phyloP scores from a whole-genome alignment of 139 green algal species.

The Chlamydomonas eustigma region DNA sequence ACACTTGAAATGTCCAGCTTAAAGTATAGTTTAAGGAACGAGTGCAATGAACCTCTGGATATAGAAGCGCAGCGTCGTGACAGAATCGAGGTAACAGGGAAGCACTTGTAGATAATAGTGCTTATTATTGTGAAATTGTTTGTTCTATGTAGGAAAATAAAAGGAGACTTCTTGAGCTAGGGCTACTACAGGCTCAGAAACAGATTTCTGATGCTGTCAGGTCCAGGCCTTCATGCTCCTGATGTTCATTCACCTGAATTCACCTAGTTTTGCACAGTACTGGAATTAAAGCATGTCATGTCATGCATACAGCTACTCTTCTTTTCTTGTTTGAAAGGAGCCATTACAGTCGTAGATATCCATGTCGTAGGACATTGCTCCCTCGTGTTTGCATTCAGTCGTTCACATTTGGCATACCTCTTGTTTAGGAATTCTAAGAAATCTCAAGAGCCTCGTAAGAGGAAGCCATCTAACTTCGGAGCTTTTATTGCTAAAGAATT shows the following conservation, averaged over 20 bases:
- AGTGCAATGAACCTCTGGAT: too few relatives aligned
- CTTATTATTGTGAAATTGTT: background rate
- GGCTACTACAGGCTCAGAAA: background rate
- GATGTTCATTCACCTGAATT: background rate
- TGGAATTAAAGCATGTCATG: background rate
- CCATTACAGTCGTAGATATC: background rate
- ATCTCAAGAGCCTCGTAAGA: too few relatives aligned
- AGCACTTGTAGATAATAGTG: background rate
- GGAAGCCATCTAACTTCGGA: too few relatives aligned
- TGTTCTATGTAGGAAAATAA: background rate
- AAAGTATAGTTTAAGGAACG: too few relatives aligned
- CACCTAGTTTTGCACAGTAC: background rate
- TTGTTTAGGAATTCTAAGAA: background rate
- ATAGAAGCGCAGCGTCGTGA: too few relatives aligned
- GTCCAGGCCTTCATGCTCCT: background rate
- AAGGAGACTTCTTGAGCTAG: conserved; percentile 7
- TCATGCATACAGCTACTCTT: background rate
- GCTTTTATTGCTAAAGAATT: too few relatives aligned
- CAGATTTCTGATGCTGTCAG: background rate
- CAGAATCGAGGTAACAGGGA: too few relatives aligned
- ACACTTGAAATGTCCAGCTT: background rate
- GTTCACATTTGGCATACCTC: background rate
- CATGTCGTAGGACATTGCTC: background rate
- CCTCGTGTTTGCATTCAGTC: background rate
- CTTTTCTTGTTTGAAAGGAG: background rate